These are phyloP conservation scores for Didymella lethalis DNA, from an alignment of 2,329 filamentous ascomycete species.

Conservation along the genomic window DNA sequence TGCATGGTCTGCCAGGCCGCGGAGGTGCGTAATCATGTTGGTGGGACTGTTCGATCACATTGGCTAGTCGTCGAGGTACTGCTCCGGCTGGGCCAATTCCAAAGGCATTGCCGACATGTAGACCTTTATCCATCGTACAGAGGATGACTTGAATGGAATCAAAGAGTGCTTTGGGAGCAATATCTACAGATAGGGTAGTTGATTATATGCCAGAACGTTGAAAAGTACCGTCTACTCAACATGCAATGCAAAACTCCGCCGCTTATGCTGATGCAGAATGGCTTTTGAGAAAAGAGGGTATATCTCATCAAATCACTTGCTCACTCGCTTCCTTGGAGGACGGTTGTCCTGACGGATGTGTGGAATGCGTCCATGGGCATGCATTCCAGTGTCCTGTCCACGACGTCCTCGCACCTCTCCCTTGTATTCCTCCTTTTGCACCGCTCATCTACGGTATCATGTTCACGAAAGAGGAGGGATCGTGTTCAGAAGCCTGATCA, in stretches of 20 bases:
- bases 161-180: slow-evolving; percentile 1
- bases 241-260: slow-evolving; percentile 22
- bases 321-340: slow-evolving; percentile 5
- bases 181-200: slow-evolving; percentile 8
- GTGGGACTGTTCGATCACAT: neutral
- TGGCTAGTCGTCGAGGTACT: neutral
- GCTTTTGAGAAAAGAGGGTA: slow-evolving; percentile 20
- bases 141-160: neutral
- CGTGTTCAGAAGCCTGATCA: slow-evolving; percentile 49
- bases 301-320: slow-evolving; percentile 21
- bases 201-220: slow-evolving; percentile 5
- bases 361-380: slow-evolving; percentile 8
- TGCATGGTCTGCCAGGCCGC: neutral
- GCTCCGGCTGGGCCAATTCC: too few species aligned
- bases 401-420: neutral
- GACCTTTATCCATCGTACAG: neutral
- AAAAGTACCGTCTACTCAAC: neutral
- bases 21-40: neutral
- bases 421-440: neutral
- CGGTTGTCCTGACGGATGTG: slow-evolving; percentile 5
- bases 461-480: slow-evolving; percentile 36
- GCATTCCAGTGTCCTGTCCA: slow-evolving; percentile 1
- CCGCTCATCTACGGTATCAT: neutral
- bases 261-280: slow-evolving; percentile 24
- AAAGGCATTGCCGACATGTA: neutral